Conservation (phyloP, 2,329 filamentous ascomycete genomes). For the Scytalidium lignicola region DNA sequence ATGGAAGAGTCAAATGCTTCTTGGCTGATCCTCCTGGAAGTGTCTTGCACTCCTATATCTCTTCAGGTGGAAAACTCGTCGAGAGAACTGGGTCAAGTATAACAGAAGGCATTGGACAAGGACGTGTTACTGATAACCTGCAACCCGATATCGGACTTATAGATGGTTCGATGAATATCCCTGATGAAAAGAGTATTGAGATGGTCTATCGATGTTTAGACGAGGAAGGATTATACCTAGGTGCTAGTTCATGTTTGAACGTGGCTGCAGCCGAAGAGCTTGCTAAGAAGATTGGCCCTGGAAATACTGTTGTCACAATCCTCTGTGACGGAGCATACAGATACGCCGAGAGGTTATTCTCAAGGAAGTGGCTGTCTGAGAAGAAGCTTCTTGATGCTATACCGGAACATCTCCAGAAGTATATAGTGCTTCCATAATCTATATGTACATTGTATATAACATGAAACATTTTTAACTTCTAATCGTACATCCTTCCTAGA, state of each 20-base stretch:
- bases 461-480: not conserved
- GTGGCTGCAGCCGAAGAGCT: slow-evolving; percentile 94
- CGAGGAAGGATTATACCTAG: slow-evolving; percentile 92
- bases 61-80: slow-evolving; percentile 74
- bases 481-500: not conserved
- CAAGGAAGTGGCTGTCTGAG: slow-evolving; percentile 78
- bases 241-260: slow-evolving; percentile 89
- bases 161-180: slow-evolving; percentile 79
- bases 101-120: slow-evolving; percentile 96
- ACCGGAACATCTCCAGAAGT: slow-evolving; percentile 81
- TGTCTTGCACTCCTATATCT: slow-evolving; percentile 88
- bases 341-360: slow-evolving; percentile 92
- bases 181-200: slow-evolving; percentile 90
- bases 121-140: slow-evolving; percentile 92
- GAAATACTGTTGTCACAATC: slow-evolving; percentile 87
- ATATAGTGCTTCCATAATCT: slow-evolving; percentile 78
- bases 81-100: slow-evolving; percentile 83
- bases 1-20: slow-evolving; percentile 77
- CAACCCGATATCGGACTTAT: slow-evolving; percentile 76
- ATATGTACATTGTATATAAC: slow-evolving; percentile 14
- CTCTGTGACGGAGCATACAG: slow-evolving; percentile 96
- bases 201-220: slow-evolving; percentile 98
- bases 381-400: slow-evolving; percentile 81
- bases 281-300: slow-evolving; percentile 81
- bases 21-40: slow-evolving; percentile 92